These are phyloP conservation scores for Suillus cothurnatus DNA, from an alignment of 768 basidiomycete species.

Conservation along the genomic window DNA sequence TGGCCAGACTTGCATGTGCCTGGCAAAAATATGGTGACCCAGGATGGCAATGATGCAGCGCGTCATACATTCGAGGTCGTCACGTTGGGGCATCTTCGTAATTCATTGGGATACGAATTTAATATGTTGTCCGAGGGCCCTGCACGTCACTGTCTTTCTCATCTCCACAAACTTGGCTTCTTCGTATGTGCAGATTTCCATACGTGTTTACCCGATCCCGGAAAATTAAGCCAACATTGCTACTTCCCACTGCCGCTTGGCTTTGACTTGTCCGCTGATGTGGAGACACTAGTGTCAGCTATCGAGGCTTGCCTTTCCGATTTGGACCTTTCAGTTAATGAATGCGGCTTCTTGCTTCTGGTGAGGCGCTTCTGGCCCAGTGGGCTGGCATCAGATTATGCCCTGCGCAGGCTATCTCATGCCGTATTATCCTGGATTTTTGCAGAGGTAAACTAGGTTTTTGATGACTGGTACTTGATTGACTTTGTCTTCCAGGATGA, in stretches of 20 bases:
- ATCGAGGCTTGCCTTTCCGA: slow-evolving; percentile 74
- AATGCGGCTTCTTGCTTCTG: slow-evolving; percentile 72
- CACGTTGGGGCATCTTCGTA: slow-evolving; percentile 59
- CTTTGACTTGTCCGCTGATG: slow-evolving; percentile 69
- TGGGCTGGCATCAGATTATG: slow-evolving; percentile 71
- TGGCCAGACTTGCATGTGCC: slow-evolving; percentile 44
- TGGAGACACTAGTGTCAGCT: slow-evolving; percentile 70
- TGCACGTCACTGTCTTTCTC: slow-evolving; percentile 54
- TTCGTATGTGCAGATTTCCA: slow-evolving; percentile 48
- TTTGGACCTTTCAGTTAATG: slow-evolving; percentile 72
- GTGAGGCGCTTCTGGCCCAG: slow-evolving; percentile 73
- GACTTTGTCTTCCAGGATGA: slow-evolving; percentile 51
- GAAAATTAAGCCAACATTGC: slow-evolving; percentile 48
- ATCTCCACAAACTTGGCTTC: slow-evolving; percentile 65
- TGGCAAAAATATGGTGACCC: slow-evolving; percentile 37
- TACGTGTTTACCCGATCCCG: slow-evolving; percentile 10
- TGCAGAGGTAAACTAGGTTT: slow-evolving; percentile 53
- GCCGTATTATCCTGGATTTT: slow-evolving; percentile 71
- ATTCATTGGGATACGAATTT: slow-evolving; percentile 61
- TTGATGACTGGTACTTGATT: neutral
- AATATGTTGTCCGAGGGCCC: slow-evolving; percentile 54
- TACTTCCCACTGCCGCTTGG: slow-evolving; percentile 70
- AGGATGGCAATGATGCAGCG: slow-evolving; percentile 26
- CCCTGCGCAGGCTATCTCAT: slow-evolving; percentile 58
- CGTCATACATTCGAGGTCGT: slow-evolving; percentile 58